Evolutionary conservation across 2,329 filamentous ascomycete species (phyloP), one percentile per base, ranked within the genome.

Genomic region (Microsporum ferrugineum): DNA sequence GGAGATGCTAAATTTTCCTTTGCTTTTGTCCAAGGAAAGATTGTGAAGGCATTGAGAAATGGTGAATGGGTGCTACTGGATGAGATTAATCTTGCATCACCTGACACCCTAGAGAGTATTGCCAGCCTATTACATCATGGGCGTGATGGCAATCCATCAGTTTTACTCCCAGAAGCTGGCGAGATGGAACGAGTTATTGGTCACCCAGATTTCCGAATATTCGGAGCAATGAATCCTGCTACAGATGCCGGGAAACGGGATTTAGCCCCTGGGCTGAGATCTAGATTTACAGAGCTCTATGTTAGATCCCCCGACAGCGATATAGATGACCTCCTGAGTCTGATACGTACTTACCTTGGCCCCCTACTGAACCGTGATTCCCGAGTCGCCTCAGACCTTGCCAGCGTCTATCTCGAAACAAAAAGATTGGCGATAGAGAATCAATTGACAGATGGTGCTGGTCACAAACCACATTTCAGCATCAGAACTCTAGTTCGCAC

Each of bases 171-270:
- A 0, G 94, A 99, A 76, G 94, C 91, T 43, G 94, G 94, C 41
- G 91, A 94, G 67, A 89, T 96, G 49, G 90, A 97, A 72, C 84
- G 91, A 65, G 86, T 99, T 39, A 82, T 86, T 63, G 94, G 91
- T 0, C 92, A 99, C 72, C 87, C 90, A 0, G 86, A 96, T 65
- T 99, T 99, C 72, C 86, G 94, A 43, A 88, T 99, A 12, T 99
- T 99, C 70, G 95, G 89, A 58, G 94, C 95, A 33, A 99, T 99
- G 94, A 99, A 99, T 70, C 94, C 94, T 34, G 94, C 94, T 3
- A 99, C 94, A 2, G 94, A 99, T 76, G 86, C 96, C 61, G 94
- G 95, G 63, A 99, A 99, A 76, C 87, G 92, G 61, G 94, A 99
- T 72, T 78, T 99, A 14, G 91, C 92, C 0, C 85, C 89, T 60